Base-by-base conservation (phyloP, 176 grass and related monocot genomes). In the Cenchrus purpureus region DNA sequence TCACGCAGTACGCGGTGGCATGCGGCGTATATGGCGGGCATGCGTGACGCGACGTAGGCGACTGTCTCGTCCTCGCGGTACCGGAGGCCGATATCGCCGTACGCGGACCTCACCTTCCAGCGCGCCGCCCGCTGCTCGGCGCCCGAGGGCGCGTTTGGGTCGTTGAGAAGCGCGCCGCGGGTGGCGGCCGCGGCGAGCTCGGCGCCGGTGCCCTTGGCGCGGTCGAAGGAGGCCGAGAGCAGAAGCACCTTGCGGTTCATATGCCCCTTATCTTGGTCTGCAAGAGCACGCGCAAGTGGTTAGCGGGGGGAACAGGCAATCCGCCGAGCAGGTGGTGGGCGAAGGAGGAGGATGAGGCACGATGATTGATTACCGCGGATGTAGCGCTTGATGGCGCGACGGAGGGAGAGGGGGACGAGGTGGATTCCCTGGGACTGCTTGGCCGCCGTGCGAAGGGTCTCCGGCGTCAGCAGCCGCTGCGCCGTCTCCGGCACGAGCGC, bases 371-470 rank as follows among this genome's bases (percentile, higher is more conserved):
- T 78, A 94, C 92, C 91, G 55, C 89, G 91, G 34, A 98, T 85
- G 83, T 90, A 93, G 68, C 92, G 89, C 79, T 95, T 98, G 80
- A 98, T 95, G 83, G 96, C 83, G 73, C 89, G 89, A 52, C 93
- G 91, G 83, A 98, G 96, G 68, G 89, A 81, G 80, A 95, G 82
- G 50, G 89, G 95, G 13, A 98, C 83, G 56, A 86, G 87, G 59
- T 92, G 87, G 72, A 98, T 93, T 9, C 93, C 93, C 83, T 93
- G 79, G 14, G 96, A 98, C 77, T 98, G 96, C 83, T 92, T 98
- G 10, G 96, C 91, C 71, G 89, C 93, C 43, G 87, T 81, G 51
- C 91, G 91, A 45, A 98, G 87, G 5, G 86, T 95, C 85, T 98
- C 93, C 19, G 96, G 79, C 9, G 91, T 98, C 85, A 94, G 83